phyloP scores from a whole-genome alignment of 1,284 basidiomycete genomes.

The Irpex sp. region DNA sequence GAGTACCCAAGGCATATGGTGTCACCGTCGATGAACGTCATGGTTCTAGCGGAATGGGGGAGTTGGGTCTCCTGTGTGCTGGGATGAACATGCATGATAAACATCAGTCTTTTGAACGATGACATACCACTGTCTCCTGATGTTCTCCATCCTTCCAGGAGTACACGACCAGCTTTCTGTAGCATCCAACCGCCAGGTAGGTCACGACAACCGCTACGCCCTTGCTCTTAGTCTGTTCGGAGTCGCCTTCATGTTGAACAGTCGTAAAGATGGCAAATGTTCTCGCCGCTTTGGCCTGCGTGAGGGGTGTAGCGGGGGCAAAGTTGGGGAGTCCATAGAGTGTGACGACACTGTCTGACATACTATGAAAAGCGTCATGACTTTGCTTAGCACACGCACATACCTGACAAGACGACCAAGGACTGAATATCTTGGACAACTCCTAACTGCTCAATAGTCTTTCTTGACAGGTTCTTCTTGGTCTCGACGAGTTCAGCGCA shows the following conservation, averaged over 20 bases:
- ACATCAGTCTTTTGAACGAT: slow-evolving; percentile 7
- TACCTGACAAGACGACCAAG: slow-evolving; percentile 80
- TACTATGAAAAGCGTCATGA: slow-evolving; percentile 3
- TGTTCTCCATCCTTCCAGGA: slow-evolving; percentile 84
- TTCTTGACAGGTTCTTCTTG: slow-evolving; percentile 51
- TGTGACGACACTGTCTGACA: slow-evolving; percentile 57
- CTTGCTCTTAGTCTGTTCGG: slow-evolving; percentile 30
- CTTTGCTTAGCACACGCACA: slow-evolving; percentile 19
- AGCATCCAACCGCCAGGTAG: slow-evolving; percentile 80
- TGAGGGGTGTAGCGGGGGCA: slow-evolving; percentile 66
- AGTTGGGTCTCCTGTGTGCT: slow-evolving; percentile 66
- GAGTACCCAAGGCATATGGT: slow-evolving; percentile 75
- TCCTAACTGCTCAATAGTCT: slow-evolving; percentile 83
- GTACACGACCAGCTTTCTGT: slow-evolving; percentile 83
- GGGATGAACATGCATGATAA: background rate
- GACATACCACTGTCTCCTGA: slow-evolving; percentile 64
- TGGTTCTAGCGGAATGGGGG: slow-evolving; percentile 81
- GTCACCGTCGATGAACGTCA: slow-evolving; percentile 64
- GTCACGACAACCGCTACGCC: slow-evolving; percentile 65
- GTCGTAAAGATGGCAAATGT: slow-evolving; percentile 75
- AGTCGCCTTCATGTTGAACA: slow-evolving; percentile 39
- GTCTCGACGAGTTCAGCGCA: slow-evolving; percentile 56
- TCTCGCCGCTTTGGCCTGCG: slow-evolving; percentile 75
- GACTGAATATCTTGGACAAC: slow-evolving; percentile 82
- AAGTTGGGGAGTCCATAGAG: slow-evolving; percentile 63